Conservation (phyloP, 805 yeast genomes). For the Saccharomycopsis microspora region DNA sequence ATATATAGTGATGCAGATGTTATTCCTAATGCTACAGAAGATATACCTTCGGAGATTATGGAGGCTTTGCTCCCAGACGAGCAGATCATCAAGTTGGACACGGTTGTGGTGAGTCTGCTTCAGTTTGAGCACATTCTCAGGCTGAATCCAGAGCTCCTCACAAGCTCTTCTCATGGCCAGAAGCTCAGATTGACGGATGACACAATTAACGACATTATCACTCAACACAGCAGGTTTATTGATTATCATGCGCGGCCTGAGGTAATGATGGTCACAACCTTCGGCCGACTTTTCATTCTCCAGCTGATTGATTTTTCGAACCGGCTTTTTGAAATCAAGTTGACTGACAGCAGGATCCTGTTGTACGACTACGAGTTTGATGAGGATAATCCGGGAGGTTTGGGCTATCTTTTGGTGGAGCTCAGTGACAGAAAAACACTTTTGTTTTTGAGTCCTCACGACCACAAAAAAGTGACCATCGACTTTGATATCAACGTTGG, state of each 20-base stretch:
- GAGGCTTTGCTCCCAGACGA: constrained; percentile 16
- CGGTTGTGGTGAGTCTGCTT: constrained; percentile 20
- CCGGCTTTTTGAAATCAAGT: constrained; percentile 27
- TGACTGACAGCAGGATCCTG: constrained; percentile 45
- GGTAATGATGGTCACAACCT: constrained; percentile 24
- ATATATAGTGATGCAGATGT: constrained; percentile 11
- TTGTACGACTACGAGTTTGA: constrained; percentile 77
- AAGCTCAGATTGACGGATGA: constrained; percentile 21
- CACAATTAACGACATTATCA: constrained; percentile 24
- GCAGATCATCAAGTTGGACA: constrained; percentile 20
- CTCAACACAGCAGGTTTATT: constrained; percentile 17
- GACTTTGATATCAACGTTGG: constrained; percentile 34
- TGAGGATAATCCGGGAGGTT: constrained; percentile 30
- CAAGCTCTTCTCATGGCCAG: constrained; percentile 18
- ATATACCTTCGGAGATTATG: constrained; percentile 10
- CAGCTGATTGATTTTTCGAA: constrained; percentile 21
- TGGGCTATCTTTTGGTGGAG: constrained; percentile 58
- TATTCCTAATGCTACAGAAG: not conserved
- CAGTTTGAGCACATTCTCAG: constrained; percentile 23
- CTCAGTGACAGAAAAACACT: constrained; percentile 44
- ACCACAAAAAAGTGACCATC: constrained; percentile 20
- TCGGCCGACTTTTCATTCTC: constrained; percentile 24
- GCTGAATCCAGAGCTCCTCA: constrained; percentile 17
- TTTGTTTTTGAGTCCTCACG: constrained; percentile 36
- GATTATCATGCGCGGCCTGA: constrained; percentile 19